Base-by-base conservation (phyloP, 495 filamentous ascomycete species). In the Evansstolkia leycettana region DNA sequence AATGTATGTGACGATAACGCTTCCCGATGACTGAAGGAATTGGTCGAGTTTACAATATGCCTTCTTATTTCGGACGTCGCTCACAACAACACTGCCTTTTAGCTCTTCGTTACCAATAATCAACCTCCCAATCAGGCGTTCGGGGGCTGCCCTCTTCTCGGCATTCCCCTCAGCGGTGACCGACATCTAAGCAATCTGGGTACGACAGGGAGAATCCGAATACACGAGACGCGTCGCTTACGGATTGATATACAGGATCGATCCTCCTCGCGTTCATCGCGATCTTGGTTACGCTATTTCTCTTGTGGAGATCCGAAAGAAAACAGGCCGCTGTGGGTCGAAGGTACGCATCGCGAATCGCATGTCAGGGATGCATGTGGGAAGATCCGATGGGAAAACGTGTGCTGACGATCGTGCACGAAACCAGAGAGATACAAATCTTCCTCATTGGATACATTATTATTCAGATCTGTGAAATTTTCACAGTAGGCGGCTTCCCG, bases 241-340 rank as follows among this genome's bases (percentile, higher is more conserved):
- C 39, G 24, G 30, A 26, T n/a, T n/a, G n/a, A n/a, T n/a, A n/a
- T 33, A 23, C 45, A 94, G 87, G 90, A n/a, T 90, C 88, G n/a
- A 90, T 96, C 51, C 33, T 96, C 33, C 52, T 94, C 29, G 80
- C 73, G 31, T 84, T 73, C 36, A 54, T 94, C 33, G 82, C 86
- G 12, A 90, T 96, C 45, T 41, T 72, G 7, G 57, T 72, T 5
- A 68, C 82, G 6, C 42, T 65, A 11, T 70, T 74, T 26, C 62
- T 99, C 34, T 36, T 94, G 49, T 75, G 76, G 58, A 67, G 79
- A 42, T 87, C 90, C n/a, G 83, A 99, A 46, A 72, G 69, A 54
- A 99, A 99, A 66, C 75, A 80, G 54, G 90, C 90, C 40, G 90
- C 90, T 34, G 90, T 99, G 30, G 90, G 90, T 26, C 69, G 90